phyloP scores from a whole-genome alignment of 2,329 filamentous ascomycete genomes.

The Penicillium olsonii region DNA sequence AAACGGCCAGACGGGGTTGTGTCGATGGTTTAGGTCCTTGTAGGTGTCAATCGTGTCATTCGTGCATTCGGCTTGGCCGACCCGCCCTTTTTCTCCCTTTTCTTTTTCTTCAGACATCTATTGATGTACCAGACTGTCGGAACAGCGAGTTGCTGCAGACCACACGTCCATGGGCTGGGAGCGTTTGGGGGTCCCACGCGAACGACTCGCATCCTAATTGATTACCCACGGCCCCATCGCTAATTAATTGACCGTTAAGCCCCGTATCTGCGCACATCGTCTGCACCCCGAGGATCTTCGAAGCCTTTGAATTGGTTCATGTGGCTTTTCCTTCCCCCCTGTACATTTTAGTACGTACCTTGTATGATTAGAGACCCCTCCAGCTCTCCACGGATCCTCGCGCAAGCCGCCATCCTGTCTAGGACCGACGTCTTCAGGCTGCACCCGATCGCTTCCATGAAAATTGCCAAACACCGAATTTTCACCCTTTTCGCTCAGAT shows the following conservation, averaged over 20 bases:
- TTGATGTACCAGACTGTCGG: conserved; percentile 12
- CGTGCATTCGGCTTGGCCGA: conserved; percentile 23
- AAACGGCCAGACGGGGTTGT: conserved; percentile 16
- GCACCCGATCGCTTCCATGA: conserved; percentile 30
- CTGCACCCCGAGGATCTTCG: conserved; percentile 6
- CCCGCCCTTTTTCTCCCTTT: conserved; percentile 19
- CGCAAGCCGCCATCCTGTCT: conserved; percentile 24
- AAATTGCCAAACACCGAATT: conserved; percentile 22
- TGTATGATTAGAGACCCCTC: conserved; percentile 26
- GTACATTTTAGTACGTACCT: conserved; percentile 31
- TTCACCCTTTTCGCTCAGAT: conserved; percentile 13
- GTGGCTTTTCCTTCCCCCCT: conserved; percentile 16
- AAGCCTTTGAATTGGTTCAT: conserved; percentile 7
- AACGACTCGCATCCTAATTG: conserved; percentile 17
- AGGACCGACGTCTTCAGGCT: conserved; percentile 15
- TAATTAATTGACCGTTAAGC: too few species aligned
- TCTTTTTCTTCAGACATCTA: conserved; percentile 10
- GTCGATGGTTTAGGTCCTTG: conserved; percentile 21
- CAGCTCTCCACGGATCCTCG: conserved; percentile 28
- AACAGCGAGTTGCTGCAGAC: conserved; percentile 5
- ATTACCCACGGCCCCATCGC: conserved; percentile 8
- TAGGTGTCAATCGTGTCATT: conserved; percentile 10
- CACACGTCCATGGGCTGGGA: conserved; percentile 8
- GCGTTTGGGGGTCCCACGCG: conserved; percentile 8
- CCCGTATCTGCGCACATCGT: conserved; percentile 1